A percentile compares a stretch with the other conserved stretches of the same genome.
Evolutionary conservation across 345 rosid genomes (phyloP).

Genomic region (Acer yangbiense): DNA sequence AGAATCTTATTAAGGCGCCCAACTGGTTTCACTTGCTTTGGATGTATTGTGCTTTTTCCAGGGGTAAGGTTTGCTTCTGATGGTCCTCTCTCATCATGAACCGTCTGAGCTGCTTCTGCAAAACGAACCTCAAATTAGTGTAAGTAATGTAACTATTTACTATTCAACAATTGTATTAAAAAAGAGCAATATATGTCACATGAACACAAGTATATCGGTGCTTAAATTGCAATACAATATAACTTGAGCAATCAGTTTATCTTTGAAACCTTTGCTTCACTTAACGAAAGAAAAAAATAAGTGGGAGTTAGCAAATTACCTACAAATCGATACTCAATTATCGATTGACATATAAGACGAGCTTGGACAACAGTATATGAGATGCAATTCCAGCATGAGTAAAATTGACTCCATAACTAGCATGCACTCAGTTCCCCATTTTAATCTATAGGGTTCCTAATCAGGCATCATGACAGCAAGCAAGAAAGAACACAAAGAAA

Average conservation of each 20-base stretch:
- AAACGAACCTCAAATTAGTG: not conserved
- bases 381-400: too few species aligned
- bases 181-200: not conserved
- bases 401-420: too few species aligned
- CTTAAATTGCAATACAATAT: not conserved
- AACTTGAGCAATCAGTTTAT: too few species aligned
- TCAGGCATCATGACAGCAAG: too few species aligned
- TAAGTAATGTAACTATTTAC: not conserved
- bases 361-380: not conserved
- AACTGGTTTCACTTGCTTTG: conserved; percentile 56
- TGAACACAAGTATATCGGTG: not conserved
- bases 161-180: not conserved
- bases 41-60: conserved; percentile 38
- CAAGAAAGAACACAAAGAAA: not conserved
- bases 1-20: conserved; percentile 58
- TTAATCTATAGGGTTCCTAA: too few species aligned
- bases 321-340: not conserved
- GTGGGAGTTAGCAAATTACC: not conserved
- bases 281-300: not conserved
- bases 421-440: too few species aligned
- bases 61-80: conserved; percentile 47
- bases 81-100: conserved; percentile 51
- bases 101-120: conserved; percentile 38
- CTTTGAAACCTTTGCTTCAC: not conserved
- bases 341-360: not conserved